phyloP scores from a whole-genome alignment of 805 yeast genomes.

The Trichomonascus vanleenenianus region DNA sequence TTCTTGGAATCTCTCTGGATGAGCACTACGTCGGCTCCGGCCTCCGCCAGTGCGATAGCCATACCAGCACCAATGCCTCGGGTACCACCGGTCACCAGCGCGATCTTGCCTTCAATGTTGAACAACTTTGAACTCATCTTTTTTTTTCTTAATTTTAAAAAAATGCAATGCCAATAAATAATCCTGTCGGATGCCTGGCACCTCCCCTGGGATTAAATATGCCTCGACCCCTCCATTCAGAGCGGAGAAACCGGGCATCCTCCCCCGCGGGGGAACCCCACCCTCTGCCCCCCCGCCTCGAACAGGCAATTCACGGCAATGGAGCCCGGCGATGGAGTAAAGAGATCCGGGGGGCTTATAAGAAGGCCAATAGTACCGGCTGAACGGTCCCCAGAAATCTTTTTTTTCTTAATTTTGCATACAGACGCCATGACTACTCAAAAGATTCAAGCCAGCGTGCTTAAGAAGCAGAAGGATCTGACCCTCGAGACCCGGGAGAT shows the following conservation, averaged over 20 bases:
- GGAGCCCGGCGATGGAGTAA: no score
- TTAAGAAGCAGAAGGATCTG: slow-evolving; percentile 14
- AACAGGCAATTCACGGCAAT: no score
- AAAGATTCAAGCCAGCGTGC: slow-evolving; percentile 12
- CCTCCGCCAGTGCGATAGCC: slow-evolving; percentile 44
- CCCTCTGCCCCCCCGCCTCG: no score
- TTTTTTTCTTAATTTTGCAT: not conserved
- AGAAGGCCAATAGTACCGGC: not conserved
- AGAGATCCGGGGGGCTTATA: not conserved
- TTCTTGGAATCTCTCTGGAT: slow-evolving; percentile 33
- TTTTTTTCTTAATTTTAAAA: no score
- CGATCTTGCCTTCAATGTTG: slow-evolving; percentile 10
- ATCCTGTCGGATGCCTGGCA: no score
- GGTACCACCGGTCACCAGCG: slow-evolving; percentile 43
- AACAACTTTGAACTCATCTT: slow-evolving; percentile 1
- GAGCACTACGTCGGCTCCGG: slow-evolving; percentile 38
- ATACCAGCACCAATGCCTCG: slow-evolving; percentile 51
- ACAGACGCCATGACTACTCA: not conserved
- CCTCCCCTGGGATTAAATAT: not conserved
- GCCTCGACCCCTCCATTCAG: not conserved
- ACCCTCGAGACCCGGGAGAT: slow-evolving; percentile 10
- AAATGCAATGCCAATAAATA: no score
- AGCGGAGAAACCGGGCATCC: not conserved
- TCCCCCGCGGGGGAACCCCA: not conserved
- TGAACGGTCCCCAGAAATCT: not conserved